phyloP scores from a whole-genome alignment of 345 rosid species.

The Atalantia buxifolia region DNA sequence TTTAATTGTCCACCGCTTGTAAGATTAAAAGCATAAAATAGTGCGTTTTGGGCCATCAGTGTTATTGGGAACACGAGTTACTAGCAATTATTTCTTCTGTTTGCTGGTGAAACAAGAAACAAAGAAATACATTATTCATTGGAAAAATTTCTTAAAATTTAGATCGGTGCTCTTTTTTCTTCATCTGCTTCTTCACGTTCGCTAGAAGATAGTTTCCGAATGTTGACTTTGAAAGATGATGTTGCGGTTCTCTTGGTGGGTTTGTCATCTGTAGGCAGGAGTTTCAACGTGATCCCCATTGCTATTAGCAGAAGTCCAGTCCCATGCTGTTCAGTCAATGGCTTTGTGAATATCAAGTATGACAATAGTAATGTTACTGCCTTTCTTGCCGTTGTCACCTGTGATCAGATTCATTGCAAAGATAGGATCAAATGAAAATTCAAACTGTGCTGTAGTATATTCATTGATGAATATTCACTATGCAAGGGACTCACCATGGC shows the following conservation, averaged over 20 bases:
- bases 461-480: background rate
- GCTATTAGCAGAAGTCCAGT: conserved; percentile 67
- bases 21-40: too few relatives aligned
- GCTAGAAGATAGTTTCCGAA: conserved; percentile 3
- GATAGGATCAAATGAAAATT: background rate
- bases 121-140: background rate
- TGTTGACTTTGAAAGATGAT: conserved; percentile 8
- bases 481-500: conserved; percentile 61
- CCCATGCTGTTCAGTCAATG: conserved; percentile 76
- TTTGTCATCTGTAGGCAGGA: conserved; percentile 32
- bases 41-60: too few relatives aligned
- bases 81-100: background rate
- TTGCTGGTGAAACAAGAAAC: background rate
- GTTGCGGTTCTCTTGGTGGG: conserved; percentile 16
- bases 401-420: conserved; percentile 3
- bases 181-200: conserved; percentile 25
- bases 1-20: too few relatives aligned
- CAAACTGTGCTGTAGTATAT: background rate
- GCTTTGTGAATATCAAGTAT: conserved; percentile 85
- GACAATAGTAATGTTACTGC: conserved; percentile 77
- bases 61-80: background rate
- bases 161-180: conserved; percentile 39
- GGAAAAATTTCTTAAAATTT: background rate
- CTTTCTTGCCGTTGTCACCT: conserved; percentile 67
- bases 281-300: conserved; percentile 73